Evolutionary conservation across 2,329 filamentous ascomycete species (phyloP).

Genomic region (Hymenoscyphus albidus): DNA sequence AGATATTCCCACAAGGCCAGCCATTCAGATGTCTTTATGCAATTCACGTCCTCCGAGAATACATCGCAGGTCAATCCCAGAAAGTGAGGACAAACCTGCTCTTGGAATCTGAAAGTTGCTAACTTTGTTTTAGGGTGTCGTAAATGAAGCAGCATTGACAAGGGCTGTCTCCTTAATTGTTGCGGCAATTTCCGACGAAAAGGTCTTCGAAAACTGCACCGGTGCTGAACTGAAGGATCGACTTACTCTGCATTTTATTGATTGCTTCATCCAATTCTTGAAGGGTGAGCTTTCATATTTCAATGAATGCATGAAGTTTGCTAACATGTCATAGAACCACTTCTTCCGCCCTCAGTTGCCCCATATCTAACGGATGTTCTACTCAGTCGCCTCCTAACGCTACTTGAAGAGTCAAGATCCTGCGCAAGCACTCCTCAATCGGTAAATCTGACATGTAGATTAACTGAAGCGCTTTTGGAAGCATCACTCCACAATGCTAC

Average conservation of each 20-base stretch:
- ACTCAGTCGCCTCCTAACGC: conserved; percentile 33
- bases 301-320: conserved; percentile 13
- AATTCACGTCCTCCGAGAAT: conserved; percentile 61
- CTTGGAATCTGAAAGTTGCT: conserved; percentile 32
- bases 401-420: conserved; percentile 29
- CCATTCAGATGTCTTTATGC: conserved; percentile 74
- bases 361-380: conserved; percentile 36
- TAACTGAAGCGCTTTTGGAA: conserved; percentile 47
- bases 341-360: conserved; percentile 34
- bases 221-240: conserved; percentile 44
- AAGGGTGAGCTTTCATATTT: conserved; percentile 41
- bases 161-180: conserved; percentile 52
- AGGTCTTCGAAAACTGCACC: conserved; percentile 46
- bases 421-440: conserved; percentile 26
- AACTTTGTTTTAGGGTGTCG: conserved; percentile 21
- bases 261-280: conserved; percentile 53
- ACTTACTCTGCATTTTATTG: conserved; percentile 52
- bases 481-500: conserved; percentile 43
- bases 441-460: conserved; percentile 39
- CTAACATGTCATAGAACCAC: conserved; percentile 36
- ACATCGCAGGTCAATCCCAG: conserved; percentile 41
- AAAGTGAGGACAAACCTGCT: conserved; percentile 35
- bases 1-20: conserved; percentile 65
- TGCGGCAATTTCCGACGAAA: conserved; percentile 55
- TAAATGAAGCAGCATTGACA: conserved; percentile 38